Evolutionary conservation across 192 early-diverging fungal genomes (phyloP).

Genomic region (Neocallimastix lanati): DNA sequence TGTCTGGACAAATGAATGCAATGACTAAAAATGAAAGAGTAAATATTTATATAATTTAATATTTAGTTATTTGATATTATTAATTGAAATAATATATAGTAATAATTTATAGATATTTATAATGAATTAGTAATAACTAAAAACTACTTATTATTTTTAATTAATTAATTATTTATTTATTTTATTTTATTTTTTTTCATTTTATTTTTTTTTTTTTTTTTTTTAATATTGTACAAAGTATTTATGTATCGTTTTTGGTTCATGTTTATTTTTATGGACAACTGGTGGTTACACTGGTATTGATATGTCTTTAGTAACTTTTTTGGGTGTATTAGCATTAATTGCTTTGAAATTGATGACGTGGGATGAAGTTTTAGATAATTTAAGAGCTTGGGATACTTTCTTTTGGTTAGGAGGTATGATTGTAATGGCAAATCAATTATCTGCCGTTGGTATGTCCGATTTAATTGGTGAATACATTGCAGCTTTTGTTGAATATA

Average conservation of each 20-base stretch:
- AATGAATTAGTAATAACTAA: no score
- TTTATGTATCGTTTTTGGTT: conserved; percentile 26
- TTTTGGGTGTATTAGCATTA: conserved; percentile 33
- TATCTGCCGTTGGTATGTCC: conserved; percentile 43
- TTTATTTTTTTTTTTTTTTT: no score
- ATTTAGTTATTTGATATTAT: no score
- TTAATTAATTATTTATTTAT: no score
- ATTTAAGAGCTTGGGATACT: conserved; percentile 54
- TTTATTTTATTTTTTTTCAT: no score
- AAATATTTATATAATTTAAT: no score
- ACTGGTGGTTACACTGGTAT: conserved; percentile 30
- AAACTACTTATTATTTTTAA: no score
- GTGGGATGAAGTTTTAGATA: conserved; percentile 48
- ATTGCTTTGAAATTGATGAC: conserved; percentile 32
- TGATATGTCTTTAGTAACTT: conserved; percentile 48
- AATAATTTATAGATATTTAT: no score
- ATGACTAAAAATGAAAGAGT: conserved; percentile 8
- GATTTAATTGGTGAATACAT: conserved; percentile 47
- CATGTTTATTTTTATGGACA: conserved; percentile 41
- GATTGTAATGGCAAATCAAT: conserved; percentile 54
- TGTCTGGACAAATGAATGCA: conserved; percentile 5
- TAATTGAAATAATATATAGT: no score
- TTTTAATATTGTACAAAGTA: neutral
- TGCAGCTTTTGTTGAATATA: conserved; percentile 30
- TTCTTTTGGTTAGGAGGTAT: conserved; percentile 68